These are phyloP conservation scores for Xylaria sp. DNA, from an alignment of 2,329 filamentous ascomycete genomes.

Conservation along the genomic window DNA sequence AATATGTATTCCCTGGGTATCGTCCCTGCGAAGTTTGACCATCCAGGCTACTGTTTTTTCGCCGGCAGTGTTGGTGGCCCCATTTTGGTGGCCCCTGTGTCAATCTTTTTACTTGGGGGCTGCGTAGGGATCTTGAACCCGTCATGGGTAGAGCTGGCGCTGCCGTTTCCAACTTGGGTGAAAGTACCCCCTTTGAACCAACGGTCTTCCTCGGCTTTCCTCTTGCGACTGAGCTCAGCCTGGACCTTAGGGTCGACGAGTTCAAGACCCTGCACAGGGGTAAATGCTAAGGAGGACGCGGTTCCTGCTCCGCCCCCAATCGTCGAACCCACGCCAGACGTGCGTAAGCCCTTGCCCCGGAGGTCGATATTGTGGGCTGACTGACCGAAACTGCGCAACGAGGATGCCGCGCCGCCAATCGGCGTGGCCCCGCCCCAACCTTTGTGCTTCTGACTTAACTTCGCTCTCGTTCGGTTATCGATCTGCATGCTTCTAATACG, in stretches of 20 bases:
- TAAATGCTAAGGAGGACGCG: conserved; percentile 90
- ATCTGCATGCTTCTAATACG: conserved; percentile 88
- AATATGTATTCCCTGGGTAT: conserved; percentile 5
- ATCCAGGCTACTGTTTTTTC: conserved; percentile 42
- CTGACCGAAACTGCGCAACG: conserved; percentile 81
- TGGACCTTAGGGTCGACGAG: conserved; percentile 93
- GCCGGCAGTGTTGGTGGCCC: conserved; percentile 46
- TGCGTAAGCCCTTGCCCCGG: conserved; percentile 80
- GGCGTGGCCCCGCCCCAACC: conserved; percentile 86
- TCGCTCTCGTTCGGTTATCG: conserved; percentile 91
- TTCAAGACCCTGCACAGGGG: conserved; percentile 92
- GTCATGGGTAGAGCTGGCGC: conserved; percentile 55
- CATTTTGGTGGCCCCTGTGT: conserved; percentile 70
- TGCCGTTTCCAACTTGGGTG: conserved; percentile 74
- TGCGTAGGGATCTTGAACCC: conserved; percentile 81
- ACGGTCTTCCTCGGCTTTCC: conserved; percentile 92
- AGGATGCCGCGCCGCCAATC: conserved; percentile 77
- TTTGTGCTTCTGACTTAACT: conserved; percentile 93
- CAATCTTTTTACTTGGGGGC: conserved; percentile 73
- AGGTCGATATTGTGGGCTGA: conserved; percentile 73
- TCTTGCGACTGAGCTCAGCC: conserved; percentile 87
- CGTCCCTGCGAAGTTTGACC: background rate
- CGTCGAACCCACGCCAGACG: conserved; percentile 82
- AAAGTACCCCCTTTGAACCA: conserved; percentile 99
- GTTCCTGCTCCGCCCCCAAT: conserved; percentile 76